Conservation (phyloP, 345 rosid genomes). For the Arabidopsis thaliana region TAIR10.1 NC_003070.9:5141501-5142000, state of each 20-base stretch:
- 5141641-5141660: constrained; percentile 91
- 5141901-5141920: constrained; percentile 13
- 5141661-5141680: constrained; percentile 82
- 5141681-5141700: constrained; percentile 81
- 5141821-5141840: constrained; percentile 77
- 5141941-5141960: constrained; percentile 89
- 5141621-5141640: constrained; percentile 81
- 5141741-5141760: not conserved
- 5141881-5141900: constrained; percentile 30
- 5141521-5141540: constrained; percentile 67
- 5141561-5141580: not conserved
- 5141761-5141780: constrained; percentile 69
- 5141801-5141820: constrained; percentile 72
- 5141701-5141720: constrained; percentile 9
- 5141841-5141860: constrained; percentile 31
- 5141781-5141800: constrained; percentile 73
- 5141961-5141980: constrained; percentile 89
- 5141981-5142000: constrained; percentile 83
- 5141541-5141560: constrained; percentile 12
- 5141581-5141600: constrained; percentile 7
- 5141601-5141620: constrained; percentile 64
- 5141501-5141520: constrained; percentile 61
- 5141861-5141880: constrained; percentile 18
- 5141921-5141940: constrained; percentile 83
- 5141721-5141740: constrained; percentile 18